Base-by-base conservation (phyloP, 2,329 filamentous ascomycete species). In the Colletotrichum tropicale region DNA sequence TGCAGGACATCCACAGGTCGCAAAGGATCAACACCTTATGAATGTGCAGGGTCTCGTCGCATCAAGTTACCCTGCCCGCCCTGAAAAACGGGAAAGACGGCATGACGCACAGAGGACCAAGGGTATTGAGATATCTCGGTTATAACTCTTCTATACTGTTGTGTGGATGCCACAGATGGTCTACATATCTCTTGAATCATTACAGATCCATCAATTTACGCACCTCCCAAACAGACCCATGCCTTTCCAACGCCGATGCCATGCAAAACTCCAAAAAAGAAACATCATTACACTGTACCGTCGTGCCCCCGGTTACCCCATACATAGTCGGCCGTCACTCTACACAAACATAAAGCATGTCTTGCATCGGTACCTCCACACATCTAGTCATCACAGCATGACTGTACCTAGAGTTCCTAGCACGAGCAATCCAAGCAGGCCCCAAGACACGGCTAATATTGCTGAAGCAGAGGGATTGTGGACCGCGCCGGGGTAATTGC, bases 401-500 rank as follows among this genome's bases (percentile, higher is more conserved):
- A 60, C 48, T 21, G 18, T 30, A 16, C 65, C n/a, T 24, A 76
- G 64, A 8, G 74, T 69, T 18, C 70, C 43, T n/a, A 76, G 12
- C 21, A 66, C n/a, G 52, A 76, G 52, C 15, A 68, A 48, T 13
- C 61, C 66, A 6, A 80, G 64, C 38, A 79, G 30, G 13, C 64
- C 48, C 82, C 79, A 83, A 18, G 79, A 78, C 34, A 79, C 71
- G 26, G 71, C 71, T 18, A 78, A 30, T 32, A 76, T 76, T n/a
- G 69, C 71, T 16, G 81, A 80, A 10, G 80, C 86, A 9, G 83
- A 83, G 69, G 88, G 83, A 77, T 87, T 88, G 80, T 91, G 90
- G 5, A 89, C 89, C 26, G 90, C 89, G 5, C 91, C 92, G 4
- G 91, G 89, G 78, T 90, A 93, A 81, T 92, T 94, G 82, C 92